Conservation (phyloP, 768 basidiomycete species). For the Obba rivulosa region DNA sequence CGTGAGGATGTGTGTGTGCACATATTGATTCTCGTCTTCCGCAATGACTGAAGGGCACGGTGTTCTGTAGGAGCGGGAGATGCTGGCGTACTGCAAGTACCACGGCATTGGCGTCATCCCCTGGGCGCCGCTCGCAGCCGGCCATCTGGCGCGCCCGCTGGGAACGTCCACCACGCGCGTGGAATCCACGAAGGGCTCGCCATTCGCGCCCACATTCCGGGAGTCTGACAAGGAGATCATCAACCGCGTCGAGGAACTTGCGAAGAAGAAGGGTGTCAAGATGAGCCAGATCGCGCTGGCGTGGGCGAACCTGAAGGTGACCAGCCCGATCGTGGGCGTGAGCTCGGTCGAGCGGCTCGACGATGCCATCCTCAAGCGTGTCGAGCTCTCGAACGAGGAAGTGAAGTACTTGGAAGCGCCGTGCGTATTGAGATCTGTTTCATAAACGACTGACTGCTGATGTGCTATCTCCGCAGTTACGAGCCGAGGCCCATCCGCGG, state of each 20-base stretch:
- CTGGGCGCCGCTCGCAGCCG: constrained; percentile 40
- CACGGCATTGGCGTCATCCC: constrained; percentile 51
- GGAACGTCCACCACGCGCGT: constrained; percentile 20
- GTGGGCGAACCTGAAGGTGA: constrained; percentile 36
- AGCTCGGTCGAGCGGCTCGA: constrained; percentile 26
- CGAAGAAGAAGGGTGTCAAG: constrained; percentile 32
- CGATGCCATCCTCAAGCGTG: constrained; percentile 27
- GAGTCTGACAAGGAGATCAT: constrained; percentile 32
- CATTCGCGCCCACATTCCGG: constrained; percentile 3
- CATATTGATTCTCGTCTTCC: background rate
- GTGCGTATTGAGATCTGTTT: constrained; percentile 16
- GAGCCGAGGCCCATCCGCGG: too few species aligned
- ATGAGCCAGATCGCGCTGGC: constrained; percentile 44
- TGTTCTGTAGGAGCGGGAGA: constrained; percentile 36
- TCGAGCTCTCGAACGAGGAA: constrained; percentile 51
- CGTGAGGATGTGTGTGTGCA: constrained; percentile 35
- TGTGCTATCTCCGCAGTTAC: too few species aligned
- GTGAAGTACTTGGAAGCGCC: constrained; percentile 49
- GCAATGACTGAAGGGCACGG: background rate
- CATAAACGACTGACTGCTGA: too few species aligned
- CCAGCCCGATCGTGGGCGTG: constrained; percentile 40
- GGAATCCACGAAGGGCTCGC: constrained; percentile 13
- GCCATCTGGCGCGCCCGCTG: constrained; percentile 34
- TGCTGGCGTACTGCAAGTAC: constrained; percentile 39
- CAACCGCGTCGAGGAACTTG: constrained; percentile 35